Evolutionary conservation across 2,329 filamentous ascomycete genomes (phyloP).

Genomic region (Rhynchosporium graminicola): DNA sequence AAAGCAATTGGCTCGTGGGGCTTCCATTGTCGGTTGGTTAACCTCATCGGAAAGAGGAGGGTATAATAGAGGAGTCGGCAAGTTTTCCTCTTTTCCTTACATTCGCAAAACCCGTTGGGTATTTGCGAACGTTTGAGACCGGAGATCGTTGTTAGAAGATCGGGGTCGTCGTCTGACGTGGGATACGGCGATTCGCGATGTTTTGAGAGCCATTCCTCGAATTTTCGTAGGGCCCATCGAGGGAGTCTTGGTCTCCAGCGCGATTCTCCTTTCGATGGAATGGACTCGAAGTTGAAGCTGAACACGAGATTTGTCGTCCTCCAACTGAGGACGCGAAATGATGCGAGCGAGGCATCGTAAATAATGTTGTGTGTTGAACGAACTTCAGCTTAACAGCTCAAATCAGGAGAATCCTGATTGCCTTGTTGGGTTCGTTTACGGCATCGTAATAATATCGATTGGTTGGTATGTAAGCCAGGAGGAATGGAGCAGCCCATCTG

Average conservation of each 20-base stretch:
- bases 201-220: background rate
- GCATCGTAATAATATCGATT: too few species aligned
- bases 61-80: too few species aligned
- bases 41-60: background rate
- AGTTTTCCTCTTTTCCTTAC: background rate
- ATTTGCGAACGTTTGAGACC: constrained; percentile 7
- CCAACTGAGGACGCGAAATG: background rate
- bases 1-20: background rate
- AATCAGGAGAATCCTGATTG: too few species aligned
- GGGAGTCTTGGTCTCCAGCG: background rate
- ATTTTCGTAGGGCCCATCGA: background rate
- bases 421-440: too few species aligned
- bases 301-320: background rate
- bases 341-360: background rate
- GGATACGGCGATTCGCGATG: constrained; percentile 5
- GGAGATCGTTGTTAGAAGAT: too few species aligned
- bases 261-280: background rate
- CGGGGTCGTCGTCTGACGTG: background rate
- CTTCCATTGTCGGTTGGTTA: background rate
- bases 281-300: background rate
- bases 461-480: too few species aligned
- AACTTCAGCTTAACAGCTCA: background rate
- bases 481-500: too few species aligned
- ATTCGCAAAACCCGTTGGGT: constrained; percentile 3
- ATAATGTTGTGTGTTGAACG: too few species aligned